A percentile compares a stretch with the other conserved stretches of the same genome.
These are phyloP conservation scores for Daldinia grandis DNA, from an alignment of 495 filamentous ascomycete species.

Conservation along the genomic window DNA sequence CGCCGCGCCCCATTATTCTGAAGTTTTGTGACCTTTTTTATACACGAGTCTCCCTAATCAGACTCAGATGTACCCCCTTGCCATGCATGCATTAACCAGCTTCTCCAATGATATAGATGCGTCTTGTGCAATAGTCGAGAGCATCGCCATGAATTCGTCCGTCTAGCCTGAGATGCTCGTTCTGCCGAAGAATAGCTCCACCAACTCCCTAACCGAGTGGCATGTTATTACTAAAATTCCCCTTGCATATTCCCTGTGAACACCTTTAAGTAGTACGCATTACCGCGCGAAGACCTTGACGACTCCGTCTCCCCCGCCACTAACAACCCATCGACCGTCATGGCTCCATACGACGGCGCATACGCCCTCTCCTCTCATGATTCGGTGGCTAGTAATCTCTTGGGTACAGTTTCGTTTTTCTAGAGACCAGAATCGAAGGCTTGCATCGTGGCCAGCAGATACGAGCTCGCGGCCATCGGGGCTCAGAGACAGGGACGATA, in stretches of 20 bases:
- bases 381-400: constrained; percentile 87
- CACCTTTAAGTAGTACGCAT: not conserved
- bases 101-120: constrained; percentile 9
- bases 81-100: constrained; percentile 22
- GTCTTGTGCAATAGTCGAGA: constrained; percentile 10
- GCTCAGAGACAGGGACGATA: constrained; percentile 87
- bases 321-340: constrained; percentile 93
- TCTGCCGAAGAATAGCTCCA: constrained; percentile 26
- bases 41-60: constrained; percentile 32
- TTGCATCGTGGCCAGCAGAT: constrained; percentile 93
- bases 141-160: constrained; percentile 20
- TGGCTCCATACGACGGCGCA: constrained; percentile 93
- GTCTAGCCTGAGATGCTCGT: constrained; percentile 15
- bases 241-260: constrained; percentile 1
- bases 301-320: constrained; percentile 93
- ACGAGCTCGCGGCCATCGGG: constrained; percentile 95
- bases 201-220: constrained; percentile 28
- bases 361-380: constrained; percentile 94
- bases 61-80: constrained; percentile 2
- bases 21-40: constrained; percentile 31
- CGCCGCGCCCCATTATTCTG: constrained; percentile 27
- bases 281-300: constrained; percentile 88
- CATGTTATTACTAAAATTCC: constrained; percentile 12
- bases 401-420: constrained; percentile 94
- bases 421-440: constrained; percentile 95